These are phyloP conservation scores for Penicillium sp. DNA, from an alignment of 2,329 filamentous ascomycete species.

Conservation along the genomic window DNA sequence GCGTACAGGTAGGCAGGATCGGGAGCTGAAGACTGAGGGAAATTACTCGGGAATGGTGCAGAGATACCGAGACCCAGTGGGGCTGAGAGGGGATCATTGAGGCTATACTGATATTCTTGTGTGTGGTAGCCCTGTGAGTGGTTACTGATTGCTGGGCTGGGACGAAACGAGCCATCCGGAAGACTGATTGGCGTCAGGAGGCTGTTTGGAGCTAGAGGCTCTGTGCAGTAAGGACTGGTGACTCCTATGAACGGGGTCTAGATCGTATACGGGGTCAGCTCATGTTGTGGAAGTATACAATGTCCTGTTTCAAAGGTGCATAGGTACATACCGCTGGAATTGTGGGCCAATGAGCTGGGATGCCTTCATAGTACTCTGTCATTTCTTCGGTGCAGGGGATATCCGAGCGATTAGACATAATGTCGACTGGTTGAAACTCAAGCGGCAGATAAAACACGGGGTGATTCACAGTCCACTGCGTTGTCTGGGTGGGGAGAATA, in stretches of 20 bases:
- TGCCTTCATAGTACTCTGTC: conserved; percentile 29
- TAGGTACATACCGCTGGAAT: conserved; percentile 33
- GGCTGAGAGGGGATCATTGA: conserved; percentile 28
- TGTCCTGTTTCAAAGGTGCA: neutral
- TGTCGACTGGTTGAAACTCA: conserved; percentile 17
- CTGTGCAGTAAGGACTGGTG: conserved; percentile 36
- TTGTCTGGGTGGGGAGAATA: conserved; percentile 23
- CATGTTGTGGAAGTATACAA: conserved; percentile 5
- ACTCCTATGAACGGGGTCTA: conserved; percentile 29
- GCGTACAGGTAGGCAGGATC: conserved; percentile 28
- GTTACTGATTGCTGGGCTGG: conserved; percentile 39
- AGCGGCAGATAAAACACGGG: conserved; percentile 29
- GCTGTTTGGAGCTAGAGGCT: conserved; percentile 29
- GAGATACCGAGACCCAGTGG: conserved; percentile 43
- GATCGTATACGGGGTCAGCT: conserved; percentile 11
- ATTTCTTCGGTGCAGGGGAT: conserved; percentile 28
- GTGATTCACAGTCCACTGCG: conserved; percentile 4
- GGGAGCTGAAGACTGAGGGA: conserved; percentile 28
- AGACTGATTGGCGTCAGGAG: conserved; percentile 44
- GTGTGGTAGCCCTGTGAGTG: conserved; percentile 30
- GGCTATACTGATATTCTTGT: conserved; percentile 37
- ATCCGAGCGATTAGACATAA: conserved; percentile 32
- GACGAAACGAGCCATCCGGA: conserved; percentile 36
- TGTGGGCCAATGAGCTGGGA: conserved; percentile 31
- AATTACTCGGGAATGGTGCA: conserved; percentile 34